Percentiles rank a stretch among this genome's conserved stretches.
phyloP scores from a whole-genome alignment of 225 moss, liverwort and hornwort genomes.

The Sphagnum contortum region DNA sequence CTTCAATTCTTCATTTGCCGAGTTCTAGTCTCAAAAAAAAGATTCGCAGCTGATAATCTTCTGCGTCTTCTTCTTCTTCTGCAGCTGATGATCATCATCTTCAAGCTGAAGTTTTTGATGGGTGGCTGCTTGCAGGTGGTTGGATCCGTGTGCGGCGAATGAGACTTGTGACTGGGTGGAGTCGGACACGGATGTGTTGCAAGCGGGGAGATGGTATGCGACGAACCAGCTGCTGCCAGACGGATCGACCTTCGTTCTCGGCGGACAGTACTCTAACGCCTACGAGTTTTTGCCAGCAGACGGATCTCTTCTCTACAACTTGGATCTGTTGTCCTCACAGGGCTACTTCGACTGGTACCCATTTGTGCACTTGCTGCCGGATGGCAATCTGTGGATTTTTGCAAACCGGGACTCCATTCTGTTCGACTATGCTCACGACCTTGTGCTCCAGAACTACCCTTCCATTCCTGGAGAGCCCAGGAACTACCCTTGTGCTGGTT shows the following conservation, averaged over 20 bases:
- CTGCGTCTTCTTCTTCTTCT: no score
- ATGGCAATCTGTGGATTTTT: slow-evolving; percentile 71
- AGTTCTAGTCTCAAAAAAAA: no score
- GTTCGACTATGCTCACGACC: slow-evolving; percentile 41
- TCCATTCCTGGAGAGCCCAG: slow-evolving; percentile 68
- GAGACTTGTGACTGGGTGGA: slow-evolving; percentile 80
- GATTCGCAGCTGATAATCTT: no score
- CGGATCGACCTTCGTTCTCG: slow-evolving; percentile 67
- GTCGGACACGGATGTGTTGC: slow-evolving; percentile 24
- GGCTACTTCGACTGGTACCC: slow-evolving; percentile 76
- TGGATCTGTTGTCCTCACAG: slow-evolving; percentile 37
- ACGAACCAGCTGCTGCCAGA: slow-evolving; percentile 83
- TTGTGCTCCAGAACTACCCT: slow-evolving; percentile 38
- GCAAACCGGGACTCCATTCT: slow-evolving; percentile 58
- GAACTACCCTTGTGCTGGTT: slow-evolving; percentile 78
- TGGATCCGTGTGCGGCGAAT: slow-evolving; percentile 52
- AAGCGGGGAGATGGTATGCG: slow-evolving; percentile 65
- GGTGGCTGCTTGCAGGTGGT: slow-evolving; percentile 19
- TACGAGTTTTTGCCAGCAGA: slow-evolving; percentile 66
- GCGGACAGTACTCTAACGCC: slow-evolving; percentile 41
- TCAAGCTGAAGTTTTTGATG: neutral
- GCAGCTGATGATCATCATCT: neutral
- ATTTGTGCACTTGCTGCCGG: slow-evolving; percentile 71
- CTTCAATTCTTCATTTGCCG: neutral
- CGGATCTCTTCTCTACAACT: slow-evolving; percentile 40